These are phyloP conservation scores for Xylariaceae sp. DNA, from an alignment of 2,329 filamentous ascomycete genomes.

Conservation along the genomic window DNA sequence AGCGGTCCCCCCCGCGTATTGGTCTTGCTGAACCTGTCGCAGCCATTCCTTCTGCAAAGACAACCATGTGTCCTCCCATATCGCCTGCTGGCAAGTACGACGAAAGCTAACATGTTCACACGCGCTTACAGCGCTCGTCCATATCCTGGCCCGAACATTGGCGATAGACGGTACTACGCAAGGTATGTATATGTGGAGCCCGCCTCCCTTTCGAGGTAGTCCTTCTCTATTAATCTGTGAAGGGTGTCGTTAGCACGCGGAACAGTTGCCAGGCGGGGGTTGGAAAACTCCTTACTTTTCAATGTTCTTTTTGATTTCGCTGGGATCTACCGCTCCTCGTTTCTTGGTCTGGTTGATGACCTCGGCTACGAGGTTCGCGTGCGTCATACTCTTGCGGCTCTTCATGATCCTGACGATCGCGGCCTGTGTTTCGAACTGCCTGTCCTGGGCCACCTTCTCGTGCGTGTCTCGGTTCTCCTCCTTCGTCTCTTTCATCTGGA, in stretches of 20 bases:
- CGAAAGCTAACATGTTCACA: no score
- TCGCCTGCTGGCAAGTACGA: no score
- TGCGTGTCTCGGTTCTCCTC: constrained; percentile 94
- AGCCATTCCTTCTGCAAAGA: no score
- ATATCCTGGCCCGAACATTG: no score
- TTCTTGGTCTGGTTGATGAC: constrained; percentile 87
- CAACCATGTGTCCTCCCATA: no score
- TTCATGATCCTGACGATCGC: constrained; percentile 98
- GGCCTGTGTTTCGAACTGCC: constrained; percentile 94
- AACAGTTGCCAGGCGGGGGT: constrained; percentile 1
- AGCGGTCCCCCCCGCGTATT: no score
- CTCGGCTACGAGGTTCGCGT: constrained; percentile 82
- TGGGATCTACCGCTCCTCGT: constrained; percentile 76
- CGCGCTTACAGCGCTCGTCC: no score
- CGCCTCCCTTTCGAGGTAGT: constrained; percentile 79
- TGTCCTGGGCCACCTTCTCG: constrained; percentile 79
- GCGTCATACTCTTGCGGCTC: constrained; percentile 78
- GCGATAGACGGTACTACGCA: no score
- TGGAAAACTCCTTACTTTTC: constrained; percentile 61
- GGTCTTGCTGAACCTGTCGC: no score
- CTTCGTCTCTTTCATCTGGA: constrained; percentile 92
- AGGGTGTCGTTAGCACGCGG: constrained; percentile 12
- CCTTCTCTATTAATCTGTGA: constrained; percentile 80
- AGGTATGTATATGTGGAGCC: constrained; percentile 67
- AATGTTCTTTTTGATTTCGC: constrained; percentile 94